phyloP scores from a whole-genome alignment of 73 alveolate species.

The Paramecium primaurelia region DNA sequence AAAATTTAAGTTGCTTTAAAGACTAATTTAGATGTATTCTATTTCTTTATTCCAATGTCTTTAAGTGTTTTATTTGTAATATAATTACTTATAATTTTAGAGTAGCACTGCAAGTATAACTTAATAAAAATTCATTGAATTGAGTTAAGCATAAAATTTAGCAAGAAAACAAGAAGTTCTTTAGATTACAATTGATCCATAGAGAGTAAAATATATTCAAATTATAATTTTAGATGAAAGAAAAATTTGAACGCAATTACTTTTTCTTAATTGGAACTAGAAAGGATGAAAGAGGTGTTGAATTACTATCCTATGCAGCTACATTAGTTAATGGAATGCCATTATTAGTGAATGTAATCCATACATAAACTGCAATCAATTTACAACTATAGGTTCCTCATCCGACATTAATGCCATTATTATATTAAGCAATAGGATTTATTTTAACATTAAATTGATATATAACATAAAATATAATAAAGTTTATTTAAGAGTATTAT shows the following conservation, averaged over 20 bases:
- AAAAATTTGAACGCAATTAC: slow-evolving; percentile 41
- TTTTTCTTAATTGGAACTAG: slow-evolving; percentile 13
- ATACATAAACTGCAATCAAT: slow-evolving; percentile 22
- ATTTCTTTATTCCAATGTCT: slow-evolving; percentile 36
- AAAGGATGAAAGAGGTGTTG: slow-evolving; percentile 49
- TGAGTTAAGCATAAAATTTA: neutral
- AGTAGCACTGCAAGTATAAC: neutral
- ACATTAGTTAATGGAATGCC: slow-evolving; percentile 49
- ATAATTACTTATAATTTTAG: neutral
- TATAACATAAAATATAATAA: neutral
- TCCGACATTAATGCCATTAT: slow-evolving; percentile 38
- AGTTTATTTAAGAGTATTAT: neutral
- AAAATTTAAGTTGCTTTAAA: slow-evolving; percentile 36
- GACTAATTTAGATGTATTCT: slow-evolving; percentile 45
- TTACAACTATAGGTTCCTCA: slow-evolving; percentile 54
- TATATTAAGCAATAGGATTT: slow-evolving; percentile 51
- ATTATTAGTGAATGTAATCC: slow-evolving; percentile 32
- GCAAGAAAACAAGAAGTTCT: slow-evolving; percentile 40
- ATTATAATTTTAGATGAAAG: neutral
- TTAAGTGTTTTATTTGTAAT: slow-evolving; percentile 28
- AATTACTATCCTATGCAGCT: slow-evolving; percentile 37
- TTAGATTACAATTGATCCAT: neutral
- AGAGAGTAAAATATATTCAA: neutral
- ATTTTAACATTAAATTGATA: slow-evolving; percentile 34
- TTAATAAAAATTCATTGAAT: neutral